Evolutionary conservation across 179 eudicot genomes (phyloP).

Genomic region (Spergularia azorica): DNA sequence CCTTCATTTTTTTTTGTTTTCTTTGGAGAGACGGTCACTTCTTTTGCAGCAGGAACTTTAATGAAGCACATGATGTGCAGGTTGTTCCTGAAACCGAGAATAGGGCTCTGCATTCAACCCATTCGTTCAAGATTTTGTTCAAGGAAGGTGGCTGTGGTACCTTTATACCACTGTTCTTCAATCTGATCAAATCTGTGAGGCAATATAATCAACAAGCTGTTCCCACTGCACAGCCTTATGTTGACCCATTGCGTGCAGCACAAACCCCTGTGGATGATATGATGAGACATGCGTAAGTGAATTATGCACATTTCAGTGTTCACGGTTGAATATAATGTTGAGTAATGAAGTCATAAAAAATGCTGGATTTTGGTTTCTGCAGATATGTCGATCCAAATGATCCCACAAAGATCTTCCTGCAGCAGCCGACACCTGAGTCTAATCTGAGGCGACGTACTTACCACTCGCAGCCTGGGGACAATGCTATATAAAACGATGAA

Average conservation of each 20-base stretch:
- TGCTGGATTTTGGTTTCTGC: constrained; percentile 22
- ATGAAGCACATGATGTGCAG: constrained; percentile 33
- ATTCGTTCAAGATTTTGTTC: constrained; percentile 89
- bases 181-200: constrained; percentile 70
- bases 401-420: constrained; percentile 87
- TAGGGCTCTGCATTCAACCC: constrained; percentile 84
- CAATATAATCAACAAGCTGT: constrained; percentile 59
- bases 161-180: constrained; percentile 83
- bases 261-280: constrained; percentile 98
- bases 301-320: background rate
- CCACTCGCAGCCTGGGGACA: constrained; percentile 57
- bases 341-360: background rate
- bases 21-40: background rate
- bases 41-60: background rate
- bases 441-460: constrained; percentile 88
- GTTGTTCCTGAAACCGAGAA: constrained; percentile 83
- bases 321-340: background rate
- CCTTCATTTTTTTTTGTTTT: background rate
- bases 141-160: constrained; percentile 99
- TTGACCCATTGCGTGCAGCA: constrained; percentile 84
- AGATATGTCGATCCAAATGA: constrained; percentile 97
- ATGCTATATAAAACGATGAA: constrained; percentile 23
- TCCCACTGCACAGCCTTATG: constrained; percentile 45
- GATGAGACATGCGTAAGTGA: constrained; percentile 96
- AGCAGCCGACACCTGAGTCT: constrained; percentile 85